Evolutionary conservation across 225 moss, liverwort and hornwort species (phyloP).

Genomic region (Sphagnum contortum): DNA sequence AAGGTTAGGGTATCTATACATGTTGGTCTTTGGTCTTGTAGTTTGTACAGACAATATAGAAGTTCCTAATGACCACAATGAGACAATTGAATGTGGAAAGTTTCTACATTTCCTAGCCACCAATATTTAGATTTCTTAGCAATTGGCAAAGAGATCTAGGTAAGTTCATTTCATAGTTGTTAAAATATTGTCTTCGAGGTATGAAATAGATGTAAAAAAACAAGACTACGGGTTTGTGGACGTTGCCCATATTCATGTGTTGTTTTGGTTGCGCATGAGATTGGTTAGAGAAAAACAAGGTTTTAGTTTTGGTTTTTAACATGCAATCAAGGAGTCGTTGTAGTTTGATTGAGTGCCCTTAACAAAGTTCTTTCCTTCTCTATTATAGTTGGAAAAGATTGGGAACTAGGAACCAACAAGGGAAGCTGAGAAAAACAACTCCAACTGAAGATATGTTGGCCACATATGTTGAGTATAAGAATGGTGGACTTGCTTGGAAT

Average conservation of each 20-base stretch:
- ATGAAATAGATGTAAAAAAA: no score
- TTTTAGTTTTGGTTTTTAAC: no score
- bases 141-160: conserved; percentile 96
- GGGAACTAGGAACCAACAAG: conserved; percentile 91
- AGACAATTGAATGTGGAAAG: conserved; percentile 95
- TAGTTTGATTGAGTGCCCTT: no score
- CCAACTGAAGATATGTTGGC: conserved; percentile 89
- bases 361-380: conserved; percentile 3
- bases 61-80: conserved; percentile 76
- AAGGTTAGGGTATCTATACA: conserved; percentile 94
- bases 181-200: no score
- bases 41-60: conserved; percentile 87
- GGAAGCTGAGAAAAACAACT: conserved; percentile 98
- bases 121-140: conserved; percentile 85
- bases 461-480: conserved; percentile 90
- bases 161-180: background rate
- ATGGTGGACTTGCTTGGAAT: conserved; percentile 96
- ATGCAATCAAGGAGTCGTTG: no score
- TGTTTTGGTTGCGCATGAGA: no score
- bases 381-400: conserved; percentile 79
- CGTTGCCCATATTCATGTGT: no score
- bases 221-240: no score
- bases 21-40: conserved; percentile 88
- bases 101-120: conserved; percentile 90
- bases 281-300: no score